Conservation (phyloP, 257 asterid genomes). For the Nicotiana attenuata region DNA sequence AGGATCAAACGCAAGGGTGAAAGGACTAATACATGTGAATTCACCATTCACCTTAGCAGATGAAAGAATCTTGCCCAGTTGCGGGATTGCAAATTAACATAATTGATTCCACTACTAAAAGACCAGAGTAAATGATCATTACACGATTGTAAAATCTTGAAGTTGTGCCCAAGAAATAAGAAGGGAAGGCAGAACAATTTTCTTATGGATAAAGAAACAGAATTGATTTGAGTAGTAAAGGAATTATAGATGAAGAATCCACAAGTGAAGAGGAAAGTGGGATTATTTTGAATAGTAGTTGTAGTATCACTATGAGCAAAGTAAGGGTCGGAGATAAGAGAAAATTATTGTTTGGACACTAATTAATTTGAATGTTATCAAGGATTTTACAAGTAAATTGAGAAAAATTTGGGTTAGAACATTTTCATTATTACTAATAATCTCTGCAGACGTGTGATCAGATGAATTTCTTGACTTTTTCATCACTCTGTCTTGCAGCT, state of each 20-base stretch:
- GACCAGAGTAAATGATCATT: neutral
- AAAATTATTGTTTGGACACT: conserved; percentile 7
- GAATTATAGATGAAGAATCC: neutral
- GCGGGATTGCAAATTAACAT: neutral
- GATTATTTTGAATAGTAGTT: neutral
- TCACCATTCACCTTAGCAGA: no score
- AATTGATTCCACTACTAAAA: neutral
- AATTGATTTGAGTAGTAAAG: neutral
- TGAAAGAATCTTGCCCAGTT: no score
- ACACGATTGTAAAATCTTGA: conserved; percentile 3
- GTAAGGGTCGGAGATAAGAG: conserved; percentile 1
- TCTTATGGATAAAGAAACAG: neutral
- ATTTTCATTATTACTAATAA: neutral
- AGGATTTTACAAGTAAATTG: neutral
- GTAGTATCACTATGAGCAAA: neutral
- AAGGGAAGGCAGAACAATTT: neutral
- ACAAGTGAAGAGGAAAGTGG: neutral
- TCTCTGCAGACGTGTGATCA: neutral
- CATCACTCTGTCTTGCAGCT: no score
- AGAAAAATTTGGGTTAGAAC: conserved; percentile 6
- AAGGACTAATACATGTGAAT: no score
- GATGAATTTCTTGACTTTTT: neutral
- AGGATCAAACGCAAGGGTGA: no score
- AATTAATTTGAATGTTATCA: neutral
- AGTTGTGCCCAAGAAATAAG: no score